These are phyloP conservation scores for Fusarium xylarioides DNA, from an alignment of 2,329 filamentous ascomycete species.

Conservation along the genomic window DNA sequence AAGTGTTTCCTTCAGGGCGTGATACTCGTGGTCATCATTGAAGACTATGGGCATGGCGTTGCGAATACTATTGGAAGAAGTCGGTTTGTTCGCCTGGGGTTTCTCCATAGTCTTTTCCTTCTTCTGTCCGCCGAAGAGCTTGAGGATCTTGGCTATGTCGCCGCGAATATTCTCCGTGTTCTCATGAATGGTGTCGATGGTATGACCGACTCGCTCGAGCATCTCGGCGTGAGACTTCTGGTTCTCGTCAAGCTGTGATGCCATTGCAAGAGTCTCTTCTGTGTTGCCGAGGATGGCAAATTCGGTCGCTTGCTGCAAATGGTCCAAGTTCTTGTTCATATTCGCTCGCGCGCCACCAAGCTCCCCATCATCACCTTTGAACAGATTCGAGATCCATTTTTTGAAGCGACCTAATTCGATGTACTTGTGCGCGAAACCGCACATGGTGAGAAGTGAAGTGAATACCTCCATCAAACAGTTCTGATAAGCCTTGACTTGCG, in stretches of 20 bases:
- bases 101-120: slow-evolving; percentile 20
- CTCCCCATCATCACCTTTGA: slow-evolving; percentile 45
- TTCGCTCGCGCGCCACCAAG: slow-evolving; percentile 43
- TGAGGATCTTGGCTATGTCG: slow-evolving; percentile 43
- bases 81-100: slow-evolving; percentile 33
- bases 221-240: slow-evolving; percentile 38
- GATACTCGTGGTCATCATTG: slow-evolving; percentile 40
- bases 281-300: slow-evolving; percentile 48
- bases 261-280: slow-evolving; percentile 44
- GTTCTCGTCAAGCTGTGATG: slow-evolving; percentile 39
- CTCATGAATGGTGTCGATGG: slow-evolving; percentile 41
- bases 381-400: slow-evolving; percentile 45
- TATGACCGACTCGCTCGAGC: slow-evolving; percentile 39
- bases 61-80: slow-evolving; percentile 36
- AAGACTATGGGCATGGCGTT: slow-evolving; percentile 36
- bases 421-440: slow-evolving; percentile 48
- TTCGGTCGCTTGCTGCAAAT: slow-evolving; percentile 46
- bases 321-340: slow-evolving; percentile 41
- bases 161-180: slow-evolving; percentile 41
- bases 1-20: slow-evolving; percentile 41
- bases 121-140: slow-evolving; percentile 37
- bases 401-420: slow-evolving; percentile 48
- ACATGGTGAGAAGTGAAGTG: slow-evolving; percentile 46
- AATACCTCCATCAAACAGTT: slow-evolving; percentile 51
- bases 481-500: slow-evolving; percentile 43